phyloP scores from a whole-genome alignment of 805 yeast genomes.

The Candida adriatica region DNA sequence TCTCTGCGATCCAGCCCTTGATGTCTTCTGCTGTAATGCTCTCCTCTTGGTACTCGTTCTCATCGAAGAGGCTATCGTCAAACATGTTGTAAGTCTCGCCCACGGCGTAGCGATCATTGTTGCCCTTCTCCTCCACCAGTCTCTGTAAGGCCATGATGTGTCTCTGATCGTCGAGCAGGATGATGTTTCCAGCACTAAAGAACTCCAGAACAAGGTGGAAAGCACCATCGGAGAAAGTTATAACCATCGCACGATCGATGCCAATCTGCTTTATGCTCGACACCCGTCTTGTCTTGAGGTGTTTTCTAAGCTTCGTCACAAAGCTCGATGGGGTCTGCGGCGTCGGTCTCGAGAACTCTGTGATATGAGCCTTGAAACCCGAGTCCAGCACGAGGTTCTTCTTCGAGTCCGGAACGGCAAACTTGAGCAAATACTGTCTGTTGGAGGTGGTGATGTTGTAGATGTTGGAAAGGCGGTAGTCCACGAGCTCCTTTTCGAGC shows the following conservation, averaged over 20 bases:
- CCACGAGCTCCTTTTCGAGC: slow-evolving; percentile 46
- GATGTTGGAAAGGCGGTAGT: slow-evolving; percentile 74
- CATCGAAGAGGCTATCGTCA: slow-evolving; percentile 41
- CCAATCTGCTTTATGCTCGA: slow-evolving; percentile 68
- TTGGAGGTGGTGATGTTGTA: slow-evolving; percentile 70
- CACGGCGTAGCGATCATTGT: slow-evolving; percentile 59
- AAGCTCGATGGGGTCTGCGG: slow-evolving; percentile 81
- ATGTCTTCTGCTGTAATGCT: slow-evolving; percentile 12
- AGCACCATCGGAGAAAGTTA: slow-evolving; percentile 79
- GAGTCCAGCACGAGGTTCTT: slow-evolving; percentile 72
- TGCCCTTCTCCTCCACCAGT: slow-evolving; percentile 66
- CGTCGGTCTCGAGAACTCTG: slow-evolving; percentile 75
- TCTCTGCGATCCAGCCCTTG: slow-evolving; percentile 22
- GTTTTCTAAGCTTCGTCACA: slow-evolving; percentile 80
- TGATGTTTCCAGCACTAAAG: slow-evolving; percentile 90
- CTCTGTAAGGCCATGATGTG: slow-evolving; percentile 72
- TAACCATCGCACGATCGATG: slow-evolving; percentile 75
- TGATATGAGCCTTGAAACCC: slow-evolving; percentile 73
- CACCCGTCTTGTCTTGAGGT: slow-evolving; percentile 71
- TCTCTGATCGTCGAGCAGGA: slow-evolving; percentile 62
- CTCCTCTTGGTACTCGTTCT: slow-evolving; percentile 9
- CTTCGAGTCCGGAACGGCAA: slow-evolving; percentile 78
- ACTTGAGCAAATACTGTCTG: slow-evolving; percentile 72
- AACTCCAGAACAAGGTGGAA: slow-evolving; percentile 80
- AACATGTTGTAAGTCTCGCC: slow-evolving; percentile 66